These are phyloP conservation scores for Backusella tuberculispora DNA, from an alignment of 192 early-diverging fungal genomes.

Conservation along the genomic window DNA sequence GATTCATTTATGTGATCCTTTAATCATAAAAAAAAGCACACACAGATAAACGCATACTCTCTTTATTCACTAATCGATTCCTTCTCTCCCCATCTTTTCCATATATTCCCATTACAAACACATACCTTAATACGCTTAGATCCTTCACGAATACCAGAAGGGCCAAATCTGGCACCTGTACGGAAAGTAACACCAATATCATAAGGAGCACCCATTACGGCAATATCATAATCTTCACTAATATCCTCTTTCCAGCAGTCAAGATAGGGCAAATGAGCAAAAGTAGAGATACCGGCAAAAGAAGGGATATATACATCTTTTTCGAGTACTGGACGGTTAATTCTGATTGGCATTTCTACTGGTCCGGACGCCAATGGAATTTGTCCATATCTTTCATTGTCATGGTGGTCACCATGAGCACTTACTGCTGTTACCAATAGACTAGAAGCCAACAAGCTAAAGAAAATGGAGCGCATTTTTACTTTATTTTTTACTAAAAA, in stretches of 20 bases:
- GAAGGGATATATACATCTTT: constrained; percentile 32
- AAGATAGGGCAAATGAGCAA: constrained; percentile 41
- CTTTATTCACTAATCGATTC: not conserved
- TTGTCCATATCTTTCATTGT: constrained; percentile 22
- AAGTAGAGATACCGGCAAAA: constrained; percentile 40
- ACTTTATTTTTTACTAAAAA: not conserved
- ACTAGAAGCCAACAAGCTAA: not conserved
- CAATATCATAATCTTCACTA: constrained; percentile 40
- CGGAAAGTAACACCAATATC: constrained; percentile 45
- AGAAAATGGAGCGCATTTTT: constrained; percentile 5
- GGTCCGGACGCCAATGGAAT: constrained; percentile 27
- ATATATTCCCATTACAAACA: not conserved
- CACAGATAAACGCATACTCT: not conserved
- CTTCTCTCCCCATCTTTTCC: not conserved
- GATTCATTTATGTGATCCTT: not conserved
- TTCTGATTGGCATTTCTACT: constrained; percentile 19
- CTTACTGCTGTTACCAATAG: not conserved
- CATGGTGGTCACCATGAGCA: constrained; percentile 25
- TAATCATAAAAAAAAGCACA: not conserved
- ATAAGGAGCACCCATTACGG: constrained; percentile 39
- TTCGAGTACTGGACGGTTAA: constrained; percentile 26
- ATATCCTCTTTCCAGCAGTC: constrained; percentile 37
- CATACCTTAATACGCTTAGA: constrained; percentile 42
- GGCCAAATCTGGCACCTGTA: constrained; percentile 43
- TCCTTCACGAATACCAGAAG: constrained; percentile 37